Percentiles rank a stretch among this genome's conserved stretches.
Conservation (phyloP, 495 filamentous ascomycete genomes). For the Platismatia glauca region DNA sequence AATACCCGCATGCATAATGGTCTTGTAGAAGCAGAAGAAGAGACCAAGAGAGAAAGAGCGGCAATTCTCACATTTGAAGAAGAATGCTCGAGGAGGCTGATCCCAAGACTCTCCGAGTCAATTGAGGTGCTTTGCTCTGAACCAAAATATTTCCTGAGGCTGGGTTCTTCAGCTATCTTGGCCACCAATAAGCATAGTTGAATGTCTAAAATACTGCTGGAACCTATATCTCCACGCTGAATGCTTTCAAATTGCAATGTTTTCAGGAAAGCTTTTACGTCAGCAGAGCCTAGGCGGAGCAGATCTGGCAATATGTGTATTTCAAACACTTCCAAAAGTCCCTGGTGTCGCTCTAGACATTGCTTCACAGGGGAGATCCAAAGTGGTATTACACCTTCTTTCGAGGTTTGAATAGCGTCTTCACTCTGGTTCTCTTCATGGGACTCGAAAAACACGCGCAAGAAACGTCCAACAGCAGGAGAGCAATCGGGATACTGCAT, state of each 20-base stretch:
- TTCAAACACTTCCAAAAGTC: constrained; percentile 56
- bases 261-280: constrained; percentile 49
- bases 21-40: constrained; percentile 58
- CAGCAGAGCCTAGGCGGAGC: constrained; percentile 49
- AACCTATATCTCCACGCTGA: constrained; percentile 34
- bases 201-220: constrained; percentile 39
- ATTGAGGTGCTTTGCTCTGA: not conserved
- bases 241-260: constrained; percentile 30
- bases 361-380: constrained; percentile 26
- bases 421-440: not conserved
- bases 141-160: not conserved
- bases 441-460: constrained; percentile 48
- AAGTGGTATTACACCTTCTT: constrained; percentile 2
- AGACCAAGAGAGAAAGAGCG: constrained; percentile 64
- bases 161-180: constrained; percentile 45
- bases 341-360: constrained; percentile 38
- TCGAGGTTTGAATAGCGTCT: not conserved
- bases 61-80: constrained; percentile 57
- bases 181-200: constrained; percentile 47
- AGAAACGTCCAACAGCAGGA: constrained; percentile 53
- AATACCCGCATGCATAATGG: constrained; percentile 39
- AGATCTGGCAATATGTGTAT: constrained; percentile 65
- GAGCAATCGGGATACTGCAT: constrained; percentile 52
- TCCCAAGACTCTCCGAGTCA: constrained; percentile 30
- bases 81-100: constrained; percentile 54